Conservation (phyloP, 495 filamentous ascomycete genomes). For the Tuber magnatum region DNA sequence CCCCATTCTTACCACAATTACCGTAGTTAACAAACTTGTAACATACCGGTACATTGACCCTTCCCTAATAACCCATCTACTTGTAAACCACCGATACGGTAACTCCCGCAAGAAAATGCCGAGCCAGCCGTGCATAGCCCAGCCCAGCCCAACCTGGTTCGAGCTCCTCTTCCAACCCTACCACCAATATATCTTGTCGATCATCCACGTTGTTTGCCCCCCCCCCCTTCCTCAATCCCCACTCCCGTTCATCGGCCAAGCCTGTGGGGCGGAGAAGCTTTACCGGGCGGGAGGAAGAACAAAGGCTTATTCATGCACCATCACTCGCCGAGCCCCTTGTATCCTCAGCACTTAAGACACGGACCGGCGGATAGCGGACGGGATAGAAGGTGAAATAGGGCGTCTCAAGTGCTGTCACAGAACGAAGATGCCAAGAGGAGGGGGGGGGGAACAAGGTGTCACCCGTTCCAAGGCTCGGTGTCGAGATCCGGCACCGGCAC, state of each 20-base stretch:
- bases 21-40: not conserved
- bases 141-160: not conserved
- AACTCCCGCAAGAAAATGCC: not conserved
- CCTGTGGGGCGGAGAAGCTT: not conserved
- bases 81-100: not conserved
- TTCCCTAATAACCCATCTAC: not conserved
- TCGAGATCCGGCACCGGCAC: not conserved
- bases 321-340: not conserved
- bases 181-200: not conserved
- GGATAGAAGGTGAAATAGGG: not conserved
- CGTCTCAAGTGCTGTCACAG: not conserved
- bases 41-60: not conserved
- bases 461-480: not conserved
- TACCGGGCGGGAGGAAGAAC: not conserved
- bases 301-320: not conserved
- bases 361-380: not conserved
- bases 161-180: not conserved
- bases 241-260: not conserved
- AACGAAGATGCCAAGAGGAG: not conserved
- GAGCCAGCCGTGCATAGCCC: not conserved
- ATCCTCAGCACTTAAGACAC: not conserved
- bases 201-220: not conserved
- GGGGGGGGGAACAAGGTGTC: not conserved
- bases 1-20: not conserved
- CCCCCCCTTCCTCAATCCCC: not conserved